A percentile compares a stretch with the other conserved stretches of the same genome.
These are phyloP conservation scores for Coleophoma eucalyptorum DNA, from an alignment of 2,329 filamentous ascomycete species.

Conservation along the genomic window DNA sequence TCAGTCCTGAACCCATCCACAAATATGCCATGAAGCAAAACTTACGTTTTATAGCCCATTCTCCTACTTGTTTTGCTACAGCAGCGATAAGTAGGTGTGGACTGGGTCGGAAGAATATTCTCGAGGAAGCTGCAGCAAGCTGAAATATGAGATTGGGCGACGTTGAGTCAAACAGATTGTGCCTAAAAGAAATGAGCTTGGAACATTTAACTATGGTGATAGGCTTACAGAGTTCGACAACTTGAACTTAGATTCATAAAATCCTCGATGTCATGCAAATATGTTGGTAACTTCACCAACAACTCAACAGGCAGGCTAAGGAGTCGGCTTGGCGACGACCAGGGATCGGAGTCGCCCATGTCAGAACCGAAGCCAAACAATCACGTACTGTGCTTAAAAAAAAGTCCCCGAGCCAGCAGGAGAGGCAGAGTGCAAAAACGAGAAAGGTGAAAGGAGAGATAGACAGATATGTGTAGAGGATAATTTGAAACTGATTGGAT, in stretches of 20 bases:
- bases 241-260: constrained; percentile 16
- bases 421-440: neutral
- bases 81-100: constrained; percentile 31
- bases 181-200: neutral
- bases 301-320: neutral
- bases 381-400: neutral
- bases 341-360: neutral
- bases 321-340: neutral
- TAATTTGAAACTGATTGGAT: too few species aligned
- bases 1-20: neutral
- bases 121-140: constrained; percentile 27
- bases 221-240: constrained; percentile 22
- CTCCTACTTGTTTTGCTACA: constrained; percentile 25
- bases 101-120: constrained; percentile 31
- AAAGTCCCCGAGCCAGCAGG: neutral
- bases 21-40: neutral
- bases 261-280: constrained; percentile 26
- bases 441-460: neutral
- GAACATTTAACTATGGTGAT: neutral
- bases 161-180: constrained; percentile 12
- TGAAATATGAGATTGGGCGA: constrained; percentile 25
- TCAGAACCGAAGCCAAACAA: neutral
- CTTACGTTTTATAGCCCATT: constrained; percentile 26
- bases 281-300: neutral
- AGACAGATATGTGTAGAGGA: neutral